Base-by-base conservation (phyloP, 2,329 filamentous ascomycete genomes). In the Sporothrix schenckii region DNA sequence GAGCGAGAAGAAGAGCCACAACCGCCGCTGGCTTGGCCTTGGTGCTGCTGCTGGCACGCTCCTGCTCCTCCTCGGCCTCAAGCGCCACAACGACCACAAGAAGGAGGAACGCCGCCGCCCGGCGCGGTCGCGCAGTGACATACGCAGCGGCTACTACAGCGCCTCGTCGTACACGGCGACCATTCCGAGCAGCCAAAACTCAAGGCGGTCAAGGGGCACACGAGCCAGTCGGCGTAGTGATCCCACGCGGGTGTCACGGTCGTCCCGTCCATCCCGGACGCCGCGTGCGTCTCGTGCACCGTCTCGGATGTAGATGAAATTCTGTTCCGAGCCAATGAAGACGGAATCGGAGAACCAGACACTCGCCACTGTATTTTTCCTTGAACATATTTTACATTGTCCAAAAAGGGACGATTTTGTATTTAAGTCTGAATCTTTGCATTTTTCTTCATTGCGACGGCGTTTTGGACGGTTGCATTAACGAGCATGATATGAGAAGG, bases 51-150 rank as follows among this genome's bases (percentile, higher is more conserved):
- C 83, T 19, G 82, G 83, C n/a, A 85, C 85, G 4, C 74, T 88
- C 71, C 80, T 84, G 71, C 80, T 85, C 56, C 78, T 89, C 70
- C 82, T 89, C 73, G 87, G 87, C 72, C 76, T 88, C 60, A 79
- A 76, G 72, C 82, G 82, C 72, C 83, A 86, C 76, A 84, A 85
- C 78, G 66, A 72, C 49, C 82, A 85, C 76, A 84, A 71, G 56
- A 47, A 84, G 78, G 79, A 80, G 75, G 81, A 82, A 69, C 77
- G 77, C 70, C 78, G 76, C 72, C 81, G 81, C 75, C 76, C 80
- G 52, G 73, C 77, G 63, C 80, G 79, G 65, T 75, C 82, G 21
- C 78, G 81, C 70, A 84, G 83, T 80, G 77, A 83, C 75, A 74
- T 80, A 72, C 80, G 80, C 76, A 85, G 86, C 79, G 84, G 80